Evolutionary conservation across 2,329 filamentous ascomycete species (phyloP), one percentile per base, ranked within the genome.

Genomic region (Xylaria arbuscula): DNA sequence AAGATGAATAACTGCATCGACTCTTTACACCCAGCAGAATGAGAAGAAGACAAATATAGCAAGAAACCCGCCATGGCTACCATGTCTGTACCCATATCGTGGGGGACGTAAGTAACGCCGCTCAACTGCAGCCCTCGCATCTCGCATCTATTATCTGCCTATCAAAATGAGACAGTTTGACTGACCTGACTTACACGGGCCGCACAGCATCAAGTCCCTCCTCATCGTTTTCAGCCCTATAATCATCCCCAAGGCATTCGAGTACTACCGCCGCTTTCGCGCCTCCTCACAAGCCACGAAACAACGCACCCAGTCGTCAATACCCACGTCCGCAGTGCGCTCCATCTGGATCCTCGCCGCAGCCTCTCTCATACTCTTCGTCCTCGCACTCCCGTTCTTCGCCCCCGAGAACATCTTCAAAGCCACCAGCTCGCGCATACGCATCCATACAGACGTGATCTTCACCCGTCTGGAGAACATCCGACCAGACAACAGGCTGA

Each of bases 391-490:
- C 0, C 90, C 93, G 0, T 72, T 82, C 67, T 90, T 93, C 76
- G 83, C 88, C 6, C 91, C 92, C 4, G 89, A 93, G 78, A 98
- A 98, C 81, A 83, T 98, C 79, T 97, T 98, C 84, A 77, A 80
- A 36, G 80, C 84, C 19, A 98, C 95, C 0, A 85, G 89, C 65
- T 96, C 93, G 59, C 92, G 94, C 40, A 88, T 98, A 19, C 92
- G 94, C 75, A 95, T 92, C 50, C 90, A 93, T n/a, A 90, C 88
- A 50, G 92, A 95, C 76, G 90, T 97, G 40, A 86, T 98, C 69
- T 96, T 97, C 80, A 89, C 87, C 67, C 92, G 95, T 17, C 86
- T 98, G 10, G 80, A 85, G 3, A 79, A 85, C 1, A 76, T 90
- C 1, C 87, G 90, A 0, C 82, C 86, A 0, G 73, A 28, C 56